These are phyloP conservation scores for Xanthoconium purpureum DNA, from an alignment of 768 basidiomycete genomes.

Conservation along the genomic window DNA sequence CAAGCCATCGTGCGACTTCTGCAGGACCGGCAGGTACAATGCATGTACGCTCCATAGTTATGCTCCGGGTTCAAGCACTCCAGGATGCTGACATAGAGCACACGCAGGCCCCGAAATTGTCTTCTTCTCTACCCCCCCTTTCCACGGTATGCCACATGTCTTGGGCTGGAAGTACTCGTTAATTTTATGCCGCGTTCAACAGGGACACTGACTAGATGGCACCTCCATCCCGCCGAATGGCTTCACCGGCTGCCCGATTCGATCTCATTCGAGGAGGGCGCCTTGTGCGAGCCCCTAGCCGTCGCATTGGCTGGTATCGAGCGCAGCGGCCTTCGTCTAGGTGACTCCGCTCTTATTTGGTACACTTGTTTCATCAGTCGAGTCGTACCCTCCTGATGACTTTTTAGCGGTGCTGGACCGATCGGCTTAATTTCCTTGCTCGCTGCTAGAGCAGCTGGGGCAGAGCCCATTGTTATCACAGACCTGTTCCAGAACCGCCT, in stretches of 20 bases:
- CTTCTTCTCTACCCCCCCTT: constrained; percentile 71
- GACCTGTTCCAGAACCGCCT: constrained; percentile 64
- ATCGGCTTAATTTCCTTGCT: constrained; percentile 63
- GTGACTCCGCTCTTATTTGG: constrained; percentile 63
- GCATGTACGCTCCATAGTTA: constrained; percentile 40
- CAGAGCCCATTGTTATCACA: constrained; percentile 67
- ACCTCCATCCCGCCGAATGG: constrained; percentile 66
- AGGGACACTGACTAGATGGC: constrained; percentile 66
- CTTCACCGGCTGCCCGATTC: constrained; percentile 60
- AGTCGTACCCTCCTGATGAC: constrained; percentile 12
- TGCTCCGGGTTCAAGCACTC: too few relatives aligned
- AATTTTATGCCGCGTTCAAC: background rate
- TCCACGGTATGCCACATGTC: constrained; percentile 44
- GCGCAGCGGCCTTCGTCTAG: constrained; percentile 60
- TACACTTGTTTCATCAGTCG: constrained; percentile 19
- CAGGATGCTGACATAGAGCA: background rate
- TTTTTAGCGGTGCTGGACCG: constrained; percentile 58
- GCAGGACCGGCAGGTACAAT: constrained; percentile 63
- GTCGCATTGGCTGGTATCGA: constrained; percentile 69
- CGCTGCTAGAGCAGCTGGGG: constrained; percentile 64
- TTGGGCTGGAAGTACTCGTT: background rate
- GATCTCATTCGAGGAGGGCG: constrained; percentile 65
- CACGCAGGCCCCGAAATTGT: constrained; percentile 42
- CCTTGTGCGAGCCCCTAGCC: constrained; percentile 64
- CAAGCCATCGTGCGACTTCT: constrained; percentile 56